Percentiles rank a stretch among this genome's conserved stretches.
These are phyloP conservation scores for Cyberlindnera galapagoensis DNA, from an alignment of 805 yeast species.

Conservation along the genomic window DNA sequence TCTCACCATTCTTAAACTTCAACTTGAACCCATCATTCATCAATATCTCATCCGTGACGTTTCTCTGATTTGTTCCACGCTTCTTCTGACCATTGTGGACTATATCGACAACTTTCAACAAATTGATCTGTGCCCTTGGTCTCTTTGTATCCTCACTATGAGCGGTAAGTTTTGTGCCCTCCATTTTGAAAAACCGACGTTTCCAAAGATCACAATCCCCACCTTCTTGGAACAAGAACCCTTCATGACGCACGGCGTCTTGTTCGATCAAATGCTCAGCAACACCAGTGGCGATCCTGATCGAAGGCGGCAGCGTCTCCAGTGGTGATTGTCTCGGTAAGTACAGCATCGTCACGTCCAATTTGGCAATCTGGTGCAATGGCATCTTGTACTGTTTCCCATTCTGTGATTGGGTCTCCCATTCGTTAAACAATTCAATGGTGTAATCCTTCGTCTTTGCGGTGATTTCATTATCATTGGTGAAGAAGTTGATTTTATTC, in stretches of 20 bases:
- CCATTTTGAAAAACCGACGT: conserved; percentile 67
- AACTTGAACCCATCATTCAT: conserved; percentile 72
- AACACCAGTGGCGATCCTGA: conserved; percentile 44
- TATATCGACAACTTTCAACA: conserved; percentile 51
- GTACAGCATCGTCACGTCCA: conserved; percentile 63
- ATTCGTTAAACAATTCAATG: conserved; percentile 71
- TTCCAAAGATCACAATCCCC: conserved; percentile 77
- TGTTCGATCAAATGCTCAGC: conserved; percentile 32
- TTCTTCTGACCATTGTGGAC: conserved; percentile 29
- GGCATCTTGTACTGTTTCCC: conserved; percentile 27
- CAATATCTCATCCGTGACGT: conserved; percentile 65
- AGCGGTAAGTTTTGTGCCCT: conserved; percentile 67
- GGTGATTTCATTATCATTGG: conserved; percentile 47
- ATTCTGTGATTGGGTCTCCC: conserved; percentile 48
- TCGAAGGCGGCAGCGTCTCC: conserved; percentile 68
- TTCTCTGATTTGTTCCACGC: conserved; percentile 31
- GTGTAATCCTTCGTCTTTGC: conserved; percentile 46
- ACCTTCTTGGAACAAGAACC: conserved; percentile 81
- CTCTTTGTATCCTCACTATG: conserved; percentile 64
- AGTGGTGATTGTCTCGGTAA: conserved; percentile 53
- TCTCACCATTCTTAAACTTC: conserved; percentile 71
- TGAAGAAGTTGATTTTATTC: conserved; percentile 57
- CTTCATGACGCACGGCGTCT: conserved; percentile 40
- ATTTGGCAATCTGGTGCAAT: conserved; percentile 59
- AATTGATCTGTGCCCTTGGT: conserved; percentile 69